These are phyloP conservation scores for Lachnellula hyalina DNA, from an alignment of 2,329 filamentous ascomycete species.

Conservation along the genomic window DNA sequence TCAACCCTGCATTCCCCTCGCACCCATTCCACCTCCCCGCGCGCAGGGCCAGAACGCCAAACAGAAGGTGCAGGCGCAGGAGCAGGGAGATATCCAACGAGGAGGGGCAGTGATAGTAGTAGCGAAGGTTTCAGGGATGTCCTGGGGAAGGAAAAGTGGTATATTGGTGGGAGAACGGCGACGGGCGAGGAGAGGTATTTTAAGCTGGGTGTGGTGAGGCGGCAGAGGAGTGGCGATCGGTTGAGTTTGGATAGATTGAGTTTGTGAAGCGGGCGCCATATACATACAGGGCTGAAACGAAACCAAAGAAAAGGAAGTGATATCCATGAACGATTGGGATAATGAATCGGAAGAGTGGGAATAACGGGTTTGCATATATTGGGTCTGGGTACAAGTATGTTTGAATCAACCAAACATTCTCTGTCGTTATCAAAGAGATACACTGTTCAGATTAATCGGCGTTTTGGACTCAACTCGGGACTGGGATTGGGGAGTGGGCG, in stretches of 20 bases:
- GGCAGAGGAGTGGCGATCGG: slow-evolving; percentile 68
- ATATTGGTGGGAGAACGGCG: slow-evolving; percentile 71
- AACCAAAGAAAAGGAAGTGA: neutral
- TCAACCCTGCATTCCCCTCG: slow-evolving; percentile 27
- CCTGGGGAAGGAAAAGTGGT: slow-evolving; percentile 71
- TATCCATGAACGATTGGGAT: neutral
- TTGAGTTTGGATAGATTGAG: slow-evolving; percentile 71
- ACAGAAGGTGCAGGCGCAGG: neutral
- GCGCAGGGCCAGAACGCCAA: slow-evolving; percentile 11
- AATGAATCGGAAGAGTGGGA: neutral
- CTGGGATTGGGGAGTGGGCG: neutral
- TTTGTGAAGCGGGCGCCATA: slow-evolving; percentile 43
- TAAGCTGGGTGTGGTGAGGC: slow-evolving; percentile 69
- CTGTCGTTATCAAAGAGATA: neutral
- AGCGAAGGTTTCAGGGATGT: slow-evolving; percentile 72
- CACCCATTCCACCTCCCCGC: slow-evolving; percentile 23
- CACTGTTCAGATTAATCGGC: neutral
- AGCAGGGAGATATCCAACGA: neutral
- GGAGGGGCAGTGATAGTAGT: slow-evolving; percentile 66
- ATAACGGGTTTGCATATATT: neutral
- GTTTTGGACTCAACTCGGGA: neutral
- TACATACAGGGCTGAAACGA: neutral
- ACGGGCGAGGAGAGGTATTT: slow-evolving; percentile 77
- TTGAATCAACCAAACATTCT: neutral
- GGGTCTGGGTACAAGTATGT: too few species aligned